phyloP scores from a whole-genome alignment of 148 eudicot species.

The Selenicereus undatus region DNA sequence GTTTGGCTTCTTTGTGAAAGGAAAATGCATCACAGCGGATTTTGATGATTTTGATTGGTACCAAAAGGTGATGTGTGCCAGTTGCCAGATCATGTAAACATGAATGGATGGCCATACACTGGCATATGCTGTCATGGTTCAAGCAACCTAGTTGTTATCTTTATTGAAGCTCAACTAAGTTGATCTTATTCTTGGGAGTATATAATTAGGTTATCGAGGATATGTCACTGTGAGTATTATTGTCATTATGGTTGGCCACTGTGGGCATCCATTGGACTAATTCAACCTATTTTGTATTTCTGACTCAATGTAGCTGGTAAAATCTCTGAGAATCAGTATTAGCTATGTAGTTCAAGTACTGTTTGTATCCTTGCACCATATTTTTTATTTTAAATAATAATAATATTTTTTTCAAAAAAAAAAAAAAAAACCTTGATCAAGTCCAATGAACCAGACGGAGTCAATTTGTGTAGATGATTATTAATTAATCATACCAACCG shows the following conservation, averaged over 20 bases:
- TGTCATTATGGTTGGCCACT: neutral
- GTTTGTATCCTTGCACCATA: neutral
- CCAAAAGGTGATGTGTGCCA: neutral
- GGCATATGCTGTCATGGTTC: neutral
- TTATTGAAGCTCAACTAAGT: too few relatives aligned
- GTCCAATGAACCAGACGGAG: conserved; percentile 18
- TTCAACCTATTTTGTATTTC: too few relatives aligned
- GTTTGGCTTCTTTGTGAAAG: too few relatives aligned
- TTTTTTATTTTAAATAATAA: too few relatives aligned
- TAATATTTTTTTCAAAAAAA: too few relatives aligned
- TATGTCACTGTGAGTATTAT: neutral
- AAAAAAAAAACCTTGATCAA: neutral
- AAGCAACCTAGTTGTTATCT: neutral
- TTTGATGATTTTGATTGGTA: neutral
- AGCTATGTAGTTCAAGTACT: neutral
- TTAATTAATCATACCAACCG: too few relatives aligned
- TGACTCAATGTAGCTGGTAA: neutral
- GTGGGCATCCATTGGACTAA: neutral
- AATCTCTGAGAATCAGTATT: too few relatives aligned
- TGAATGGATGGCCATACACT: neutral
- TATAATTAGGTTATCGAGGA: neutral
- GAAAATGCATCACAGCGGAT: too few relatives aligned
- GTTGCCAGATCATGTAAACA: neutral
- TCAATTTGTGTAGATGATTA: neutral
- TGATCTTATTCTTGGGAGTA: neutral